Percentiles rank a stretch among this genome's conserved stretches.
phyloP scores from a whole-genome alignment of 2,329 filamentous ascomycete genomes.

The Cordyceps cateniannulata region DNA sequence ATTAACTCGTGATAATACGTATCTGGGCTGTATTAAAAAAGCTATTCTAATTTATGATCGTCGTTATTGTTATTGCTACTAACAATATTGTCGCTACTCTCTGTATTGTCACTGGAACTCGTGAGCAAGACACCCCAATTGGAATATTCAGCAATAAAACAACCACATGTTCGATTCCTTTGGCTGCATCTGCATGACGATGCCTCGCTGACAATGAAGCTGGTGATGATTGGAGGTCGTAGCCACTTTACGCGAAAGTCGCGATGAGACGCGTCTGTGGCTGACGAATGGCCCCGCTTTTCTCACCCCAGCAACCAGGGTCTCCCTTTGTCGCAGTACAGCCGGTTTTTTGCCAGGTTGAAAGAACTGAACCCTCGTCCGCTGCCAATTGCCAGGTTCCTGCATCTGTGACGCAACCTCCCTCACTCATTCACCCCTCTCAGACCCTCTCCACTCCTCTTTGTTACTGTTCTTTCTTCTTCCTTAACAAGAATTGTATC shows the following conservation, averaged over 20 bases:
- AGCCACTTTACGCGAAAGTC: conserved; percentile 16
- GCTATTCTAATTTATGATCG: no score
- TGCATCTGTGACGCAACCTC: conserved; percentile 13
- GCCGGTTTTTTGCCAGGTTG: neutral
- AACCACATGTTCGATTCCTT: no score
- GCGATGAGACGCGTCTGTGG: conserved; percentile 14
- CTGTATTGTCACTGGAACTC: no score
- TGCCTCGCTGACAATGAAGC: neutral
- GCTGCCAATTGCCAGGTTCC: neutral
- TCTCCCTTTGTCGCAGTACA: neutral
- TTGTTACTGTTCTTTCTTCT: neutral
- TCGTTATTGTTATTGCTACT: no score
- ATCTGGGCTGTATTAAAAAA: no score
- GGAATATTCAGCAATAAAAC: no score
- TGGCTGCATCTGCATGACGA: neutral
- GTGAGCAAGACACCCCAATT: no score
- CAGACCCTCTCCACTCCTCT: conserved; percentile 10
- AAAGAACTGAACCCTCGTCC: neutral
- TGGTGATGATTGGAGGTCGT: neutral
- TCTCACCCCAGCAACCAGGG: neutral
- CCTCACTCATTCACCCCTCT: neutral
- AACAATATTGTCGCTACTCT: no score
- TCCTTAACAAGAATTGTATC: neutral
- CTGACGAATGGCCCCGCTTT: neutral
- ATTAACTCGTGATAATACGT: no score